Evolutionary conservation across 1,284 basidiomycete species (phyloP).

Genomic region (Irpex rosettiformis): DNA sequence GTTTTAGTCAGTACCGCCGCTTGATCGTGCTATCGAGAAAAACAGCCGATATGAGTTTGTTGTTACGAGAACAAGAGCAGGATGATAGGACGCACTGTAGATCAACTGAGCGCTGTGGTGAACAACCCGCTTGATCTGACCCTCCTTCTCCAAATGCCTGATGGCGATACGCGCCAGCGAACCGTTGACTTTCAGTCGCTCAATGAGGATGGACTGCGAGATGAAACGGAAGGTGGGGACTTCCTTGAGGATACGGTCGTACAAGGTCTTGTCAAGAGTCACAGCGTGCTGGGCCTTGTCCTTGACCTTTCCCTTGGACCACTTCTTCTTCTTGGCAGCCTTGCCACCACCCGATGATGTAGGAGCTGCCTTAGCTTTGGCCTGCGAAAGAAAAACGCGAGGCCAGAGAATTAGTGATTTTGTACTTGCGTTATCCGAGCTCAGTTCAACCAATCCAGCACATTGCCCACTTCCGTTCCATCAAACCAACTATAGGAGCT

Average conservation of each 20-base stretch:
- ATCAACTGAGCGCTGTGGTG: constrained; percentile 95
- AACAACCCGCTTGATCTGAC: constrained; percentile 94
- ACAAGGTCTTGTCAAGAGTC: constrained; percentile 86
- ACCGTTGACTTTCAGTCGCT: constrained; percentile 96
- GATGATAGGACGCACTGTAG: constrained; percentile 69
- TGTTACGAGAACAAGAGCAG: constrained; percentile 1
- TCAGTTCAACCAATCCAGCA: constrained; percentile 21
- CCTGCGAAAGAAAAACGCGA: constrained; percentile 35
- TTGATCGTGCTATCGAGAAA: constrained; percentile 51
- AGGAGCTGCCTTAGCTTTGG: constrained; percentile 78
- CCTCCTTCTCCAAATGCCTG: constrained; percentile 92
- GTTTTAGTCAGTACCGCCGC: constrained; percentile 56
- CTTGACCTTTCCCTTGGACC: constrained; percentile 99
- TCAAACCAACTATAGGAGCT: not conserved
- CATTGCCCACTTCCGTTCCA: constrained; percentile 8
- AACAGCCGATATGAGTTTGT: constrained; percentile 12
- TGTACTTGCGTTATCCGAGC: constrained; percentile 21
- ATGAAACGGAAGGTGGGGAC: constrained; percentile 99
- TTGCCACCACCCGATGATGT: constrained; percentile 71
- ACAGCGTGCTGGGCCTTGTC: constrained; percentile 98
- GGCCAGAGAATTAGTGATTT: constrained; percentile 11
- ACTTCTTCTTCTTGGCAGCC: constrained; percentile 98
- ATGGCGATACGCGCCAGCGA: constrained; percentile 94
- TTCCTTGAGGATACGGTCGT: constrained; percentile 98
- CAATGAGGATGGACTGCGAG: constrained; percentile 96